Conservation (phyloP, 805 yeast species). For the Alloascoidea africana region DNA sequence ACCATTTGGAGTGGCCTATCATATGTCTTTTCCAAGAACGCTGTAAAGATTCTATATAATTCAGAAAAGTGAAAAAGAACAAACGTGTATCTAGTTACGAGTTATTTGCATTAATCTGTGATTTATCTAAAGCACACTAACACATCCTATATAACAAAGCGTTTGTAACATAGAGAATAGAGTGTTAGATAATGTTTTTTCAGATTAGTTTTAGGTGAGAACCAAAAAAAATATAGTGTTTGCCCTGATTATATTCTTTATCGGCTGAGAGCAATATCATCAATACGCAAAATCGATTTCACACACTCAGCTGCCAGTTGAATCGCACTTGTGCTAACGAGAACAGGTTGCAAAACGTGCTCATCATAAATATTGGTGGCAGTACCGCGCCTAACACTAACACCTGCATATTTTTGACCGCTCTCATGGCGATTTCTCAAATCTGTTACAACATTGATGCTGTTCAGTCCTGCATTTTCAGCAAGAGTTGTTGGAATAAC, state of each 20-base stretch:
- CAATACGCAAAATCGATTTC: constrained; percentile 89
- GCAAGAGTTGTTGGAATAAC: constrained; percentile 90
- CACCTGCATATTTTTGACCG: constrained; percentile 91
- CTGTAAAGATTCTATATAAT: constrained; percentile 38
- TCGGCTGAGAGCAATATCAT: constrained; percentile 89
- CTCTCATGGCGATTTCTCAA: constrained; percentile 79
- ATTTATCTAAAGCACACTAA: no score
- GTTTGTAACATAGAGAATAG: no score
- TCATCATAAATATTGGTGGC: constrained; percentile 85
- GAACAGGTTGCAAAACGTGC: constrained; percentile 91
- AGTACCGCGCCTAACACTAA: constrained; percentile 86
- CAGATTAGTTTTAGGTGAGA: no score
- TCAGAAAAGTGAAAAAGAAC: constrained; percentile 9
- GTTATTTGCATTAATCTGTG: no score
- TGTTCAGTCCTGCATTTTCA: constrained; percentile 88
- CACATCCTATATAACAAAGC: no score
- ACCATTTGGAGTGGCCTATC: constrained; percentile 69
- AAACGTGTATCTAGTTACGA: constrained; percentile 13
- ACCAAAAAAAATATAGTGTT: constrained; percentile 14
- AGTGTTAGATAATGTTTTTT: no score
- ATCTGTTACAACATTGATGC: constrained; percentile 84
- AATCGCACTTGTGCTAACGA: constrained; percentile 89
- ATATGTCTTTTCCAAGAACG: constrained; percentile 54
- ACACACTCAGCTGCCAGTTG: constrained; percentile 94
- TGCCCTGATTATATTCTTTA: constrained; percentile 18